Conservation (phyloP, 208 protist species). For the Giardia duodenalis region DNA sequence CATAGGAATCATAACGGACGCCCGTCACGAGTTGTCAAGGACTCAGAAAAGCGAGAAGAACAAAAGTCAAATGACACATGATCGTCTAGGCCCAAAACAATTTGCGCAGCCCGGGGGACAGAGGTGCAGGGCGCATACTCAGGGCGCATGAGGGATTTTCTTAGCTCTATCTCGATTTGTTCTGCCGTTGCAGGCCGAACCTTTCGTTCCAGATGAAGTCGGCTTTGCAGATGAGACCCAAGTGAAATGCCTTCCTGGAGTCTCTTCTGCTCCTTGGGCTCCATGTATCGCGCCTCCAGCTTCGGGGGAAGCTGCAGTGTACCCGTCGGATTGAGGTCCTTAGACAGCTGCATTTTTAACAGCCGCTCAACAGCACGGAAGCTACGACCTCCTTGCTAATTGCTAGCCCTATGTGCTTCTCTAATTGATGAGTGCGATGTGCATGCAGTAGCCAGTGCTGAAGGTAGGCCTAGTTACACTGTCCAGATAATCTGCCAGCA, state of each 20-base stretch:
- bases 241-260: background rate
- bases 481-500: too few species aligned
- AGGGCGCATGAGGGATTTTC: background rate
- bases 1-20: too few species aligned
- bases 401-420: too few species aligned
- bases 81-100: background rate
- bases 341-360: too few species aligned
- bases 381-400: too few species aligned
- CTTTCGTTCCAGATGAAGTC: background rate
- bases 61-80: background rate
- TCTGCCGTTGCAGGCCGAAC: background rate
- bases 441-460: too few species aligned
- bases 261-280: background rate
- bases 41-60: background rate
- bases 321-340: too few species aligned
- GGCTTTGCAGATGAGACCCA: background rate
- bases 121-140: background rate
- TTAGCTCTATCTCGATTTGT: background rate
- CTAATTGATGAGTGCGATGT: too few species aligned
- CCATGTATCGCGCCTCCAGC: background rate
- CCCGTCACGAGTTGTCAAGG: too few species aligned
- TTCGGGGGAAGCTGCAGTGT: background rate
- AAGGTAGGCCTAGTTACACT: too few species aligned
- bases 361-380: too few species aligned
- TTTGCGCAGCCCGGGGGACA: background rate